Conservation (phyloP, 1,284 basidiomycete species). For the Trametes sp. region DNA sequence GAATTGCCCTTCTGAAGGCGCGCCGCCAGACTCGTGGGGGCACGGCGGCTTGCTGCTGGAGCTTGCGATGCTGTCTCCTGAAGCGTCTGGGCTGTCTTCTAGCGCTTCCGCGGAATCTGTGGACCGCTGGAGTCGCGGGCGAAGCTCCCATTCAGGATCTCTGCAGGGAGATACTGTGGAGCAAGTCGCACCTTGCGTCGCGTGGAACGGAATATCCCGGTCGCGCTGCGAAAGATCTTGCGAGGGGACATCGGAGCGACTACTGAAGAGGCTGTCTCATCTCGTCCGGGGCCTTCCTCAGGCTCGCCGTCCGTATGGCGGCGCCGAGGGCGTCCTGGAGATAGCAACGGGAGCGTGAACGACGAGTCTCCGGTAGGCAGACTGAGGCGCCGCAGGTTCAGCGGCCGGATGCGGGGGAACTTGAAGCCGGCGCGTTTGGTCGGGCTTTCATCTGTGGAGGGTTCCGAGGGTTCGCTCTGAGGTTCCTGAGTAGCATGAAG, state of each 20-base stretch:
- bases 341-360: neutral
- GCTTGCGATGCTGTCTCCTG: neutral
- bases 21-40: neutral
- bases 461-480: neutral
- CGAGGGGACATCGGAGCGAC: neutral
- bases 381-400: slow-evolving; percentile 10
- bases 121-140: neutral
- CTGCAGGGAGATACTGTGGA: neutral
- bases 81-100: neutral
- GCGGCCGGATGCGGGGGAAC: slow-evolving; percentile 8
- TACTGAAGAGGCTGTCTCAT: neutral
- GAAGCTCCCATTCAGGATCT: neutral
- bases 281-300: neutral
- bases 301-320: slow-evolving; percentile 12
- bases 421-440: slow-evolving; percentile 8
- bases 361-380: slow-evolving; percentile 1
- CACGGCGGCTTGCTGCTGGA: neutral
- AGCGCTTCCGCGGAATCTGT: neutral
- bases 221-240: neutral
- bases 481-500: neutral
- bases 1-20: neutral
- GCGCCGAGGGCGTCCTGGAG: neutral
- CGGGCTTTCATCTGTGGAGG: neutral
- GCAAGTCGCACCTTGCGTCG: neutral
- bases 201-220: neutral